phyloP scores from a whole-genome alignment of 176 grass and related monocot species.

The Neostapfia colusana region DNA sequence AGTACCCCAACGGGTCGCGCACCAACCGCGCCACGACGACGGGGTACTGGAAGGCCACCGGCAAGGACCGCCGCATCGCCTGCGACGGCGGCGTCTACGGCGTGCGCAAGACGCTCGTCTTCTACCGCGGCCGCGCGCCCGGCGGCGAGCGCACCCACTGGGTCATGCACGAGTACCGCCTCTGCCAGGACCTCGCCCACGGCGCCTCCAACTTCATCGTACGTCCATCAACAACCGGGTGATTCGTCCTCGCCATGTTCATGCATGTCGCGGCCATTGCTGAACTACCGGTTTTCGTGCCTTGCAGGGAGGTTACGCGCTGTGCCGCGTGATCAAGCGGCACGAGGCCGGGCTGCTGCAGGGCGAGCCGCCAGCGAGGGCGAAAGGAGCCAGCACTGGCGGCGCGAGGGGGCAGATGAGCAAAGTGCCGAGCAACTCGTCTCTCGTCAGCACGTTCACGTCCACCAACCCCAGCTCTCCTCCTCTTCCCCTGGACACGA shows the following conservation, averaged over 20 bases:
- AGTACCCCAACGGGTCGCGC: slow-evolving; percentile 93
- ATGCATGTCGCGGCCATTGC: background rate
- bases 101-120: slow-evolving; percentile 92
- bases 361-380: slow-evolving; percentile 33
- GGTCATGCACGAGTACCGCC: slow-evolving; percentile 98
- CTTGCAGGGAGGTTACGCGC: slow-evolving; percentile 67
- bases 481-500: slow-evolving; percentile 14
- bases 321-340: slow-evolving; percentile 89
- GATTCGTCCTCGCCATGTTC: too few species aligned
- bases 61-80: slow-evolving; percentile 80
- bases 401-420: slow-evolving; percentile 26
- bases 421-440: slow-evolving; percentile 47
- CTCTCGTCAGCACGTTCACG: slow-evolving; percentile 43
- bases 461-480: slow-evolving; percentile 26
- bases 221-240: background rate
- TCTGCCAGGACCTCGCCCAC: slow-evolving; percentile 78
- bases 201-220: slow-evolving; percentile 86
- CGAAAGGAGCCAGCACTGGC: slow-evolving; percentile 1
- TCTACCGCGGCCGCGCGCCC: slow-evolving; percentile 83
- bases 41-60: slow-evolving; percentile 97
- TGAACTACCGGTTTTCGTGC: too few species aligned
- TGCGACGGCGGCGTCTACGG: slow-evolving; percentile 67
- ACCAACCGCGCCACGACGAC: slow-evolving; percentile 79
- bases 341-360: slow-evolving; percentile 48
- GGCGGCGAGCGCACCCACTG: slow-evolving; percentile 93